A percentile compares a stretch with the other conserved stretches of the same genome.
phyloP scores from a whole-genome alignment of 345 rosid species.

The Alliaria petiolata region DNA sequence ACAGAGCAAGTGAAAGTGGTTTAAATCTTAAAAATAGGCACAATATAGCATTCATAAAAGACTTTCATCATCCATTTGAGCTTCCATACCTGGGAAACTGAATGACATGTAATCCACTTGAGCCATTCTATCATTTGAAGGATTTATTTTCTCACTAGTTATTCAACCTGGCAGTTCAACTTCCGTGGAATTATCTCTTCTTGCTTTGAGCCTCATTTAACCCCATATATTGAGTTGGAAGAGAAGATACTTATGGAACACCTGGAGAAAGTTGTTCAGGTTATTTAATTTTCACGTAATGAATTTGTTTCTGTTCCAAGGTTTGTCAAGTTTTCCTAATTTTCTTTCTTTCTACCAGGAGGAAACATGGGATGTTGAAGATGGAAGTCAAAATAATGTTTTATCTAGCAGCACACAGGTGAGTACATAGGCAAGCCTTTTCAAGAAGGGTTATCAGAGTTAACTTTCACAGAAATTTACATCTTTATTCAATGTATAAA shows the following conservation, averaged over 20 bases:
- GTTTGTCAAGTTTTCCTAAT: conserved; percentile 21
- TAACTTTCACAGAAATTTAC: conserved; percentile 5
- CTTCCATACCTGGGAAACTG: not conserved
- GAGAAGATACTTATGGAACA: conserved; percentile 96
- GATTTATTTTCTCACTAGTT: conserved; percentile 9
- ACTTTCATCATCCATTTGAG: conserved; percentile 6
- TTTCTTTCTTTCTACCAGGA: conserved; percentile 46
- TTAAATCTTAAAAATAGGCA: conserved; percentile 7
- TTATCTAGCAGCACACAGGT: conserved; percentile 96
- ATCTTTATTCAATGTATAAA: conserved; percentile 1
- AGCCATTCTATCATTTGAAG: conserved; percentile 3
- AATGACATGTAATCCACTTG: conserved; percentile 7
- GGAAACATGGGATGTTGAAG: conserved; percentile 98
- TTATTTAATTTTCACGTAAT: conserved; percentile 29
- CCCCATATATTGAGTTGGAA: conserved; percentile 81
- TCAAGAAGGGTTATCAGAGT: not conserved
- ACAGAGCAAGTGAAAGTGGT: conserved; percentile 1
- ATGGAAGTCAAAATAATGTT: conserved; percentile 91
- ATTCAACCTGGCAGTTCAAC: conserved; percentile 77
- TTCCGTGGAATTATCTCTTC: conserved; percentile 96
- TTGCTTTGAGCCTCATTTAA: conserved; percentile 95
- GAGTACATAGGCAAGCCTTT: conserved; percentile 24
- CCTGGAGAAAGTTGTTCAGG: conserved; percentile 96
- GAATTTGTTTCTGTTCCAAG: conserved; percentile 1
- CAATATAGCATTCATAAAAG: not conserved